These are phyloP conservation scores for Fusarium sp. DNA, from an alignment of 2,329 filamentous ascomycete genomes.

Conservation along the genomic window DNA sequence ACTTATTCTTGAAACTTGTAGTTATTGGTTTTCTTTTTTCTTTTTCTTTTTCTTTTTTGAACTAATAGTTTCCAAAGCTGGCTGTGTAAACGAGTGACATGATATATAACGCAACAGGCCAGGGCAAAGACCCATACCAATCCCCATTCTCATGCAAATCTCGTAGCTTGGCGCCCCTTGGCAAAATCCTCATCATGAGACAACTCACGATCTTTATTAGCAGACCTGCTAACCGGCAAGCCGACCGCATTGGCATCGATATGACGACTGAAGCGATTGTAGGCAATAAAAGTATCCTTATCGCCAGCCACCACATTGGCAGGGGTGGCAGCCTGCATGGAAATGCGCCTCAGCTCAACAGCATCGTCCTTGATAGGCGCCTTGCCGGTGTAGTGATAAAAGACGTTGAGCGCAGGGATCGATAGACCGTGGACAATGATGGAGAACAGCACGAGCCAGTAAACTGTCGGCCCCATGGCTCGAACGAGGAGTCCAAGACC, in stretches of 20 bases:
- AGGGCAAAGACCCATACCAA: accelerated
- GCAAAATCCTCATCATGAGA: neutral
- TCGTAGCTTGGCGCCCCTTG: neutral
- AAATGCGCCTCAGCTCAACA: neutral
- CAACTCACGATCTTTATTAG: neutral
- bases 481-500: slow-evolving; percentile 56
- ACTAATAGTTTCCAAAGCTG: too few relatives aligned
- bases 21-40: too few relatives aligned
- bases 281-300: slow-evolving; percentile 4
- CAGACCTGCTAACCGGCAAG: neutral
- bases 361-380: slow-evolving; percentile 47
- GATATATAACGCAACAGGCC: neutral
- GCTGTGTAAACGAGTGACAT: slow-evolving; percentile 2
- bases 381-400: slow-evolving; percentile 44
- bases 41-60: too few relatives aligned
- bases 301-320: neutral
- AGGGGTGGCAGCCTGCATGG: neutral
- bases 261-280: slow-evolving; percentile 23
- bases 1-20: too few relatives aligned
- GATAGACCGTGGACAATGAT: slow-evolving; percentile 50
- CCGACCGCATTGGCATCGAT: accelerated
- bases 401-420: slow-evolving; percentile 49
- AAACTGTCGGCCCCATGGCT: slow-evolving; percentile 53
- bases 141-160: neutral
- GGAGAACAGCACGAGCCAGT: slow-evolving; percentile 50